Base-by-base conservation (phyloP, 1,139 yeast genomes). In the Kodamaea sp. region DNA sequence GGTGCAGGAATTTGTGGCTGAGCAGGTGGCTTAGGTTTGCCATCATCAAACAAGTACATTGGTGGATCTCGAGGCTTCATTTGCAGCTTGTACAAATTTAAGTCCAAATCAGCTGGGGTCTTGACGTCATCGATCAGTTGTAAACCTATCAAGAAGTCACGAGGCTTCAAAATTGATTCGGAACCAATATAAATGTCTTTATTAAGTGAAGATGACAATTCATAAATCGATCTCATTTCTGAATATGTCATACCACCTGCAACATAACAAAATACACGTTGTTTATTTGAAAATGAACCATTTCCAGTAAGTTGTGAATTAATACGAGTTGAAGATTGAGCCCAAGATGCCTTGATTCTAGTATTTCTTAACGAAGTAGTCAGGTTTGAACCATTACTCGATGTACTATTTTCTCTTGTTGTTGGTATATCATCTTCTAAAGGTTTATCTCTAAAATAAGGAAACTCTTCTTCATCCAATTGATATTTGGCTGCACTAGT, bases 231-330 rank as follows among this genome's bases (percentile, higher is more conserved):
- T 42, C 94, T 75, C 32, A 85, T 66, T 58, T 94, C 99, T 3
- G 90, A 77, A 48, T 84, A 79, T 0, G 97, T 88, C 30, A 86
- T 65, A 8, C 98, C 98, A 20, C 99, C 99, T 1, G 94, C 85
- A 29, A 89, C 77, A 55, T 81, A 92, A 44, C 89, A 79, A 50
- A 90, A 78, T 7, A 90, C 72, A 35, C 92, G 65, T 53, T 86
- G 95, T 48, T 78, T 75, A 32, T 79, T 75, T n/a, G 73, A 67
- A 15, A 15, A 15, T 15, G 20, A 15, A 15, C 20, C 20, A 15
- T 15, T 15, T 15, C 20, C 20, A 33, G 54, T 63, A 32, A 24
- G 37, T 5, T 34, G 24, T 15, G 20, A 15, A 4, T 15, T 15
- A 15, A 15, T 3, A 8, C 27, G 24, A 9, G 29, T 24, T 24